Evolutionary conservation across 257 asterid species (phyloP).

Genomic region (Rauvolfia tetraphylla): DNA sequence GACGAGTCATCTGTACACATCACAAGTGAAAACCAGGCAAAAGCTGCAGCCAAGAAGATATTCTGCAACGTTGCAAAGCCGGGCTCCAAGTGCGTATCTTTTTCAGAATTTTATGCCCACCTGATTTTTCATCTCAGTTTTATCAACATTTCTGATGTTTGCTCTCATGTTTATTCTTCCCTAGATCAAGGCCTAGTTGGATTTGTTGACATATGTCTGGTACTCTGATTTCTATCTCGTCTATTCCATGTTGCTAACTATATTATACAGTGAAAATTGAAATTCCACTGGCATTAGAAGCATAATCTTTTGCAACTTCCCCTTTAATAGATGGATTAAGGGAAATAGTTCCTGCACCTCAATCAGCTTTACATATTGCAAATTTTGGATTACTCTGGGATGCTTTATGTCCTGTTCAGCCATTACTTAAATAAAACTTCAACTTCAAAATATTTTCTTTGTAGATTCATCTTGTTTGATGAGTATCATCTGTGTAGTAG

Average conservation of each 20-base stretch:
- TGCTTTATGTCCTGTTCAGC: not conserved
- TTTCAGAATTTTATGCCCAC: constrained; percentile 1
- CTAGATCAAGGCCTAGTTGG: no score
- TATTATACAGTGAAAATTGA: not conserved
- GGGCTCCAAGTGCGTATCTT: constrained; percentile 53
- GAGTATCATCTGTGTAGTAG: not conserved
- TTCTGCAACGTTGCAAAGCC: constrained; percentile 68
- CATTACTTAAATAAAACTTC: not conserved
- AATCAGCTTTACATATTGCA: not conserved
- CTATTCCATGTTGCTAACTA: not conserved
- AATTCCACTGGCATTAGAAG: not conserved
- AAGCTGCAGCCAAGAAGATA: constrained; percentile 78
- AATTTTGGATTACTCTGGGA: not conserved
- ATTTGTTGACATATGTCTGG: not conserved
- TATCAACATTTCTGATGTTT: not conserved
- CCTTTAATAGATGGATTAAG: not conserved
- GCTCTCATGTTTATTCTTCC: not conserved
- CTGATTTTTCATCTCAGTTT: not conserved
- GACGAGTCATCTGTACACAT: constrained; percentile 68
- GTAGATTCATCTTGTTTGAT: not conserved
- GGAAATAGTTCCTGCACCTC: not conserved
- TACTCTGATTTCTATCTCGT: not conserved
- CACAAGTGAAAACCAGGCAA: constrained; percentile 71
- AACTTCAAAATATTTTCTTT: not conserved
- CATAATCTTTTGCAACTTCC: not conserved